Evolutionary conservation across 2,329 filamentous ascomycete genomes (phyloP).

Genomic region (Xenoacremonium recifei): DNA sequence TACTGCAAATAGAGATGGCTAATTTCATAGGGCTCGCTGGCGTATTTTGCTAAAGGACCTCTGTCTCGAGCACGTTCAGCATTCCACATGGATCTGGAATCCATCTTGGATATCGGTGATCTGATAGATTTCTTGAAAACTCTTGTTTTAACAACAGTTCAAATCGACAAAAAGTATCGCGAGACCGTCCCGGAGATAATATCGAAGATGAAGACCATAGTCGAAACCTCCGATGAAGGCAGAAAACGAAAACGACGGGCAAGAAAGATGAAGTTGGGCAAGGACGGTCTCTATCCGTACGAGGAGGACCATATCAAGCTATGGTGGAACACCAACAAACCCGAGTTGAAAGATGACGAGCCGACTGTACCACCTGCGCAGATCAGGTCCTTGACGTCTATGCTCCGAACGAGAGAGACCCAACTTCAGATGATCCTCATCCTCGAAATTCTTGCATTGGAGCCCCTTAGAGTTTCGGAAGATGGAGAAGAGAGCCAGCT

Average conservation of each 20-base stretch:
- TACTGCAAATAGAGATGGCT: slow-evolving; percentile 15
- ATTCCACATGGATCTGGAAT: slow-evolving; percentile 63
- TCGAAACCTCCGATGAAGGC: slow-evolving; percentile 54
- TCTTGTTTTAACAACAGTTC: slow-evolving; percentile 62
- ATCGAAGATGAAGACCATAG: slow-evolving; percentile 51
- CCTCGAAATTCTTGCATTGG: slow-evolving; percentile 72
- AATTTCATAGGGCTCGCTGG: slow-evolving; percentile 74
- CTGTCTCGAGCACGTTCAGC: slow-evolving; percentile 71
- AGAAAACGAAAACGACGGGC: slow-evolving; percentile 48
- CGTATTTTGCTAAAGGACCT: slow-evolving; percentile 82
- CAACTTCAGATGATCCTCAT: slow-evolving; percentile 79
- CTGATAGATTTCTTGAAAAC: slow-evolving; percentile 68
- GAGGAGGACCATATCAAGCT: slow-evolving; percentile 64
- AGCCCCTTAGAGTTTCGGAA: slow-evolving; percentile 46
- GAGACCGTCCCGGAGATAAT: slow-evolving; percentile 66
- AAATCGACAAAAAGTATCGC: slow-evolving; percentile 79
- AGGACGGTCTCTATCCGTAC: slow-evolving; percentile 64
- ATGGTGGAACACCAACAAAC: slow-evolving; percentile 68
- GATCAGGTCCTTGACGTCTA: slow-evolving; percentile 61
- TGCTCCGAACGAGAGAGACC: slow-evolving; percentile 71
- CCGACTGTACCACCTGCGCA: slow-evolving; percentile 47
- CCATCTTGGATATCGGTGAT: slow-evolving; percentile 59
- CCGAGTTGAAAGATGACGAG: slow-evolving; percentile 50
- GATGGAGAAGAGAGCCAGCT: slow-evolving; percentile 45
- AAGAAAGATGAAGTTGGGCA: slow-evolving; percentile 67